phyloP scores from a whole-genome alignment of 1,284 basidiomycete genomes.

The Rhizopogon parksii region DNA sequence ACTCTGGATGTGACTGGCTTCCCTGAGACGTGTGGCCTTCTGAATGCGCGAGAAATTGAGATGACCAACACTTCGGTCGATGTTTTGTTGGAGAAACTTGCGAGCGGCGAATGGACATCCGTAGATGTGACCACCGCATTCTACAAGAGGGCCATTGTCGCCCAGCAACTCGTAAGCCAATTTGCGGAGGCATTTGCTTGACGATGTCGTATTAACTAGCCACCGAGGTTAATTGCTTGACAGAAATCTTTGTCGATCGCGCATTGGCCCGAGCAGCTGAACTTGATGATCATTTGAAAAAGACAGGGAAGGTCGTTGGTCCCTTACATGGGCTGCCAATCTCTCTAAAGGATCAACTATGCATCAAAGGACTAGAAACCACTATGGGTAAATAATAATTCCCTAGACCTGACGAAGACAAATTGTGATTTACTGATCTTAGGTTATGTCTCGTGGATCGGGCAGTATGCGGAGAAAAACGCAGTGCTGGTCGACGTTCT shows the following conservation, averaged over 20 bases:
- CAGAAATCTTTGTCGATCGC: constrained; percentile 47
- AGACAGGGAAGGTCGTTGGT: constrained; percentile 43
- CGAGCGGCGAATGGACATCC: constrained; percentile 31
- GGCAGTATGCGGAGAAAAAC: constrained; percentile 45
- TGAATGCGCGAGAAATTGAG: constrained; percentile 37
- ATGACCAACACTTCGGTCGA: constrained; percentile 43
- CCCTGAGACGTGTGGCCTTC: constrained; percentile 37
- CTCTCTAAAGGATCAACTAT: constrained; percentile 55
- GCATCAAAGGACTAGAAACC: constrained; percentile 46
- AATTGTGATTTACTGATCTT: constrained; percentile 1
- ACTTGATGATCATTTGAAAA: constrained; percentile 42
- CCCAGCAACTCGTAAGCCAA: constrained; percentile 46
- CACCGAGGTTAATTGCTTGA: constrained; percentile 47
- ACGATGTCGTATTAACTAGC: constrained; percentile 16
- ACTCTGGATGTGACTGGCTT: constrained; percentile 35
- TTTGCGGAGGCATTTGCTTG: constrained; percentile 3
- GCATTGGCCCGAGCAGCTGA: constrained; percentile 46
- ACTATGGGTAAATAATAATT: constrained; percentile 34
- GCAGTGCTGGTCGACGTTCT: constrained; percentile 56
- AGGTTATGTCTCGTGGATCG: constrained; percentile 69
- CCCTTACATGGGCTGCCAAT: constrained; percentile 59
- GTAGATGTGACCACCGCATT: constrained; percentile 43
- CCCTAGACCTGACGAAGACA: not conserved
- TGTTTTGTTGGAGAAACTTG: constrained; percentile 32
- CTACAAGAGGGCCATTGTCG: constrained; percentile 49